Percentiles rank a stretch among this genome's conserved stretches.
Evolutionary conservation across 1,139 yeast genomes (phyloP).

Genomic region (Yamadazyma friedrichii): DNA sequence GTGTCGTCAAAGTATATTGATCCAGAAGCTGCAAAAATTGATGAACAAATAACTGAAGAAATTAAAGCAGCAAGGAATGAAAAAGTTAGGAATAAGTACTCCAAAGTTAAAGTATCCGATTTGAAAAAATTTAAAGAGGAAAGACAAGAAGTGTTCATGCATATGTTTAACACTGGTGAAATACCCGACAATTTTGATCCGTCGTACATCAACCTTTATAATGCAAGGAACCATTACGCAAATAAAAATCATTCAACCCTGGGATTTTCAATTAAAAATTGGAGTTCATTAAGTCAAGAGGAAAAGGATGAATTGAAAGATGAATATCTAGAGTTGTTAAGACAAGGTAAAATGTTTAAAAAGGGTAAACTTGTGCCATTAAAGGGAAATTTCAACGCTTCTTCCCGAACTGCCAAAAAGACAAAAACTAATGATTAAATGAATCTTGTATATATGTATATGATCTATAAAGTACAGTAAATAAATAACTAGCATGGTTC

Average conservation of each 20-base stretch:
- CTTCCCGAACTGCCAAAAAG: neutral
- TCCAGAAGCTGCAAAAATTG: neutral
- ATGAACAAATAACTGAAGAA: neutral
- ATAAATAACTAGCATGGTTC: neutral
- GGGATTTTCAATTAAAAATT: neutral
- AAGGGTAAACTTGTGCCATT: slow-evolving; percentile 25
- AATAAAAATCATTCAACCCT: neutral
- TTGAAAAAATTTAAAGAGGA: neutral
- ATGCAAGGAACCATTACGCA: slow-evolving; percentile 35
- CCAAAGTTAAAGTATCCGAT: neutral
- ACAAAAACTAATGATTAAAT: neutral
- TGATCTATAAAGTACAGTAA: neutral
- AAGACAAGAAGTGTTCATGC: neutral
- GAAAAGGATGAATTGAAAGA: slow-evolving; percentile 10
- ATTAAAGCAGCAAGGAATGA: neutral
- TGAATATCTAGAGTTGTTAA: slow-evolving; percentile 28
- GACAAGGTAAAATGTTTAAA: slow-evolving; percentile 30
- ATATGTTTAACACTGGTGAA: slow-evolving; percentile 8
- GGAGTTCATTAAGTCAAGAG: slow-evolving; percentile 6
- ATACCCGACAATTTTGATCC: slow-evolving; percentile 12
- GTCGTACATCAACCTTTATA: slow-evolving; percentile 22
- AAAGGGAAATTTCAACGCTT: slow-evolving; percentile 8
- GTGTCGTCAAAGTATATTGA: neutral
- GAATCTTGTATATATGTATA: neutral
- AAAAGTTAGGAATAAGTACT: neutral